Conservation (phyloP, 495 filamentous ascomycete genomes). For the Trichoderma erinaceum region DNA sequence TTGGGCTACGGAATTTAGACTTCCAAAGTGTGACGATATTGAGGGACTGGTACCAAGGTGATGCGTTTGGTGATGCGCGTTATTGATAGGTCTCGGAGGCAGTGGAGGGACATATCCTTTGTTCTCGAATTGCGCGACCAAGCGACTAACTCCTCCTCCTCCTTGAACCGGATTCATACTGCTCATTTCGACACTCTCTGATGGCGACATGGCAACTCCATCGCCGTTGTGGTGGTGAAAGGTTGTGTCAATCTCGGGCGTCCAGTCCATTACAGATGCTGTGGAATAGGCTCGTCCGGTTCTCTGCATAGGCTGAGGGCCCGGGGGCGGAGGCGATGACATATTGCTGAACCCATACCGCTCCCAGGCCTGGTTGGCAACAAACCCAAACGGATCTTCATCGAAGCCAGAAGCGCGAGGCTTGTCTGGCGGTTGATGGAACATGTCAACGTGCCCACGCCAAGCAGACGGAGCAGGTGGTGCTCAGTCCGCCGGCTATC, state of each 20-base stretch:
- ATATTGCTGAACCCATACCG: background rate
- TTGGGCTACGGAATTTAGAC: slow-evolving; percentile 8
- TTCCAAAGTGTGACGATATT: slow-evolving; percentile 9
- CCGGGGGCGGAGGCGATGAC: slow-evolving; percentile 6
- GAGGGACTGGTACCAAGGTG: slow-evolving; percentile 2
- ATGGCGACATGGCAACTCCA: slow-evolving; percentile 7
- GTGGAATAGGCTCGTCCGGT: slow-evolving; percentile 7
- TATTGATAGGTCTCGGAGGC: slow-evolving; percentile 10
- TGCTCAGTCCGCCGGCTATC: slow-evolving; percentile 10
- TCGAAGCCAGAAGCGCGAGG: slow-evolving; percentile 7
- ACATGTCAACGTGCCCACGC: slow-evolving; percentile 14
- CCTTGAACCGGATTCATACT: background rate
- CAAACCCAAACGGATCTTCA: slow-evolving; percentile 8
- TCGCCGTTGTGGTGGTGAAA: slow-evolving; percentile 11
- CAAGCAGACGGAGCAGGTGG: slow-evolving; percentile 7
- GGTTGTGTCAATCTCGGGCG: background rate
- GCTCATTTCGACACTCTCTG: background rate
- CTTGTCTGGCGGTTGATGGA: slow-evolving; percentile 9
- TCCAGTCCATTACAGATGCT: slow-evolving; percentile 6
- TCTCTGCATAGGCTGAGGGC: background rate
- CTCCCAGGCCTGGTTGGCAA: background rate
- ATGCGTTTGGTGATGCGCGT: slow-evolving; percentile 1
- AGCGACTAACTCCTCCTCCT: slow-evolving; percentile 13
- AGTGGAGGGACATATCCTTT: slow-evolving; percentile 10
- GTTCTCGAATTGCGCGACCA: slow-evolving; percentile 15